Conservation (phyloP, 2,329 filamentous ascomycete species). For the Lasiodiplodia citricola region DNA sequence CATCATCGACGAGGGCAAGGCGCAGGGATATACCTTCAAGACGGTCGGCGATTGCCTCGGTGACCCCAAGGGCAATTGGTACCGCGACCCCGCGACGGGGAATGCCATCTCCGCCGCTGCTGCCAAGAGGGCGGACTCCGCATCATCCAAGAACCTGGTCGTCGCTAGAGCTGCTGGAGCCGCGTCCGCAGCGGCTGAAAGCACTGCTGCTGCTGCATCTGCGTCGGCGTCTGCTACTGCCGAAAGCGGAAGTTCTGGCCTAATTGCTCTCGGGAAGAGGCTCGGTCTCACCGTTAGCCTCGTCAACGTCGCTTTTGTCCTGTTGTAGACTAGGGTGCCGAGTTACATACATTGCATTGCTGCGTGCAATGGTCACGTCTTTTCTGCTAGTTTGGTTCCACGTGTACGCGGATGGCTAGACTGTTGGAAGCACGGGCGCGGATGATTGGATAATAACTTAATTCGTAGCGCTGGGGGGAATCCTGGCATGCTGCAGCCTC, state of each 20-base stretch:
- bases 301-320: neutral
- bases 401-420: neutral
- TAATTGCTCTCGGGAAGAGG: neutral
- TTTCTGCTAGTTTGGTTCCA: neutral
- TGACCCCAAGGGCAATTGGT: slow-evolving; percentile 60
- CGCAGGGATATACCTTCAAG: slow-evolving; percentile 43
- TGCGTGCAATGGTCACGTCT: neutral
- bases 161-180: neutral
- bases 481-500: neutral
- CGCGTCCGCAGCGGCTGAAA: neutral
- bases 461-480: neutral
- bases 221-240: neutral
- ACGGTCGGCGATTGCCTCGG: slow-evolving; percentile 64
- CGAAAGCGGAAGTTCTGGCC: slow-evolving; percentile 9
- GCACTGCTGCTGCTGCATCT: neutral
- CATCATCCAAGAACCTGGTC: neutral
- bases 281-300: slow-evolving; percentile 1
- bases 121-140: neutral
- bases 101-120: neutral
- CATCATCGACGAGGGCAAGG: slow-evolving; percentile 48
- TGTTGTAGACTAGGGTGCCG: neutral
- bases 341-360: too few relatives aligned
- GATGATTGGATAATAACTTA: neutral
- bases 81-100: slow-evolving; percentile 39
- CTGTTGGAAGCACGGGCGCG: neutral